phyloP scores from a whole-genome alignment of 768 basidiomycete genomes.

The Podaxis rugospora region DNA sequence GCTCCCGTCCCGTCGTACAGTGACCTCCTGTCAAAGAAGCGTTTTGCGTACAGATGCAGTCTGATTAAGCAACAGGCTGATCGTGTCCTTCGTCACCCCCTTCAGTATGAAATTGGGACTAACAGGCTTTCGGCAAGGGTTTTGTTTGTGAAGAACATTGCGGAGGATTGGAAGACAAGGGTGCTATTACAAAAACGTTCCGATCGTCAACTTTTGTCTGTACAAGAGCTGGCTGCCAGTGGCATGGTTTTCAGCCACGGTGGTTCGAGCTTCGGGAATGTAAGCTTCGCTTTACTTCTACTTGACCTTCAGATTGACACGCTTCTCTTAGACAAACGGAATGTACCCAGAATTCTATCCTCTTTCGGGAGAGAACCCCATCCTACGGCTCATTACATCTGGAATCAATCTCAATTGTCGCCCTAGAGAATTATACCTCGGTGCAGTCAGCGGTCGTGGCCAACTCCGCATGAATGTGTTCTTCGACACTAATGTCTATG shows the following conservation, averaged over 20 bases:
- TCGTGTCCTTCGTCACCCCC: constrained; percentile 34
- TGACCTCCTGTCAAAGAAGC: constrained; percentile 37
- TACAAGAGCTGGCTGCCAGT: constrained; percentile 23
- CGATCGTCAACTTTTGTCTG: constrained; percentile 15
- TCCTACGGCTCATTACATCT: constrained; percentile 7
- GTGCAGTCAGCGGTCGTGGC: constrained; percentile 29
- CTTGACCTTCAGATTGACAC: not conserved
- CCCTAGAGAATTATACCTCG: constrained; percentile 45
- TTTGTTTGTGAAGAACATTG: constrained; percentile 16
- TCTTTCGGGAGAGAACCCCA: constrained; percentile 12
- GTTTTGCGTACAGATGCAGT: constrained; percentile 42
- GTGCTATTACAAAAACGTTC: constrained; percentile 6
- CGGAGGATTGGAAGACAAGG: constrained; percentile 16
- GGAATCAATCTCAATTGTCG: constrained; percentile 32
- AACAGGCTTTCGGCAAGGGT: constrained; percentile 22
- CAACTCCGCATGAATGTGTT: constrained; percentile 31
- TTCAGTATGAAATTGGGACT: constrained; percentile 38
- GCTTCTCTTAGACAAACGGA: constrained; percentile 24
- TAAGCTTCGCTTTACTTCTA: constrained; percentile 15
- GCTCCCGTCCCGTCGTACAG: constrained; percentile 34
- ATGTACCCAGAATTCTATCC: constrained; percentile 34
- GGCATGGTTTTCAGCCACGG: constrained; percentile 25
- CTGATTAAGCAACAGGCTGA: constrained; percentile 31
- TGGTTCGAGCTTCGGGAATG: constrained; percentile 38
- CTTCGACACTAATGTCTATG: constrained; percentile 45